These are phyloP conservation scores for Trypanosoma avium DNA, from an alignment of 208 protist genomes.

Conservation along the genomic window DNA sequence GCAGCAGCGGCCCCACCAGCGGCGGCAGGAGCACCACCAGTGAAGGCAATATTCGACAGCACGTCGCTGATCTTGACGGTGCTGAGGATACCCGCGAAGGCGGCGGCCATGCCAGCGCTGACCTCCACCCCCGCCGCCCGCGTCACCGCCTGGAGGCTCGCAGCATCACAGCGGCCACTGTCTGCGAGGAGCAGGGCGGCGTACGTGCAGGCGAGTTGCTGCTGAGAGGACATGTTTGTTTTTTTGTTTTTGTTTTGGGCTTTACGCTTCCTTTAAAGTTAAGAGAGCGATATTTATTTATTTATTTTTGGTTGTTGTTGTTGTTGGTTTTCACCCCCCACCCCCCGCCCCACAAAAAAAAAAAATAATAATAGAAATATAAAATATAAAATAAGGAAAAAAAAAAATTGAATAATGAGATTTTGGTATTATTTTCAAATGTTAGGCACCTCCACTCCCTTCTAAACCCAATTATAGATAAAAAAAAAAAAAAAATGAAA, in stretches of 20 bases:
- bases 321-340: too few species aligned
- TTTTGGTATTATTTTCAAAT: too few species aligned
- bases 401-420: too few species aligned
- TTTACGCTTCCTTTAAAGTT: too few species aligned
- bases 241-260: too few species aligned
- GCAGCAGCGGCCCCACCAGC: constrained; percentile 47
- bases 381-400: not conserved
- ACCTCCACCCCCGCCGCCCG: constrained; percentile 80
- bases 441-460: too few species aligned
- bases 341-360: not conserved
- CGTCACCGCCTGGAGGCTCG: constrained; percentile 55
- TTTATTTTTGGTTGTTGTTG: too few species aligned
- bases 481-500: too few species aligned
- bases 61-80: constrained; percentile 62
- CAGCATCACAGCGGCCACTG: constrained; percentile 80
- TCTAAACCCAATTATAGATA: too few species aligned
- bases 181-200: constrained; percentile 93
- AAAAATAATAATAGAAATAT: constrained; percentile 5
- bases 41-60: constrained; percentile 74
- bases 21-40: constrained; percentile 31
- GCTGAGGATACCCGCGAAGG: constrained; percentile 62
- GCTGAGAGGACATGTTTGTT: constrained; percentile 41
- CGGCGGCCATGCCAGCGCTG: constrained; percentile 68
- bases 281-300: too few species aligned
- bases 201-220: constrained; percentile 95